Base-by-base conservation (phyloP, 2,329 filamentous ascomycete species). In the Rhinocladiella similis region DNA sequence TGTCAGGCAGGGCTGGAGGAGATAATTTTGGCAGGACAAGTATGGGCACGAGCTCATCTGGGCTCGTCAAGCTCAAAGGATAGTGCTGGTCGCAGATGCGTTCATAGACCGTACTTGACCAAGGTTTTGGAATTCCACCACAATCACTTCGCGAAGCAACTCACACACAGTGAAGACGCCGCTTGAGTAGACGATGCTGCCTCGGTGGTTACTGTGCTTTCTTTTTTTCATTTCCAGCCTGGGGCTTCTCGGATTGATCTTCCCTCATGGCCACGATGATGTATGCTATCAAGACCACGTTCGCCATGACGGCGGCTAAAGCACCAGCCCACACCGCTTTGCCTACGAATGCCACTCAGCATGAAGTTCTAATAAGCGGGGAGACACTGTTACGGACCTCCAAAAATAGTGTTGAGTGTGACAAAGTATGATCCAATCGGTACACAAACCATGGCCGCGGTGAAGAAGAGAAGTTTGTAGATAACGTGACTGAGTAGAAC, bases 401-500 rank as follows among this genome's bases (percentile, higher is more conserved):
- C 78, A 74, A 96, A 97, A 25, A 97, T 66, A 1, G 79, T 82
- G 68, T 92, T 83, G 25, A 96, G 80, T 0, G 89, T 89, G 45
- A 89, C 68, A 72, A 95, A 99, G 74, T 97, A 99, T 41, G 89
- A 91, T 39, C 90, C 87, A 65, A 99, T 90, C 13, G 94, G 94
- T 18, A 89, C 75, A 14, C 88, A 82, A 58, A 97, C 82, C 93
- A 99, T 97, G 69, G 91, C 92, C 38, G 92, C 78, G 0, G 92
- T 96, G 75, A 97, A 97, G 62, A 83, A 86, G 14, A 97, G 81
- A 18, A 99, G 85, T 76, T 97, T 99, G 69, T 87, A 77, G 63
- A 99, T 94, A 63, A 97, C 91, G 38, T 49, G 41, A 16, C 38
- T 60, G 39, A n/a, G 4, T 16, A 13, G 35, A 7, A 18, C 16